Evolutionary conservation across 2,329 filamentous ascomycete species (phyloP), one percentile per base, ranked within the genome.

Genomic region (Xylariaceae sp.): DNA sequence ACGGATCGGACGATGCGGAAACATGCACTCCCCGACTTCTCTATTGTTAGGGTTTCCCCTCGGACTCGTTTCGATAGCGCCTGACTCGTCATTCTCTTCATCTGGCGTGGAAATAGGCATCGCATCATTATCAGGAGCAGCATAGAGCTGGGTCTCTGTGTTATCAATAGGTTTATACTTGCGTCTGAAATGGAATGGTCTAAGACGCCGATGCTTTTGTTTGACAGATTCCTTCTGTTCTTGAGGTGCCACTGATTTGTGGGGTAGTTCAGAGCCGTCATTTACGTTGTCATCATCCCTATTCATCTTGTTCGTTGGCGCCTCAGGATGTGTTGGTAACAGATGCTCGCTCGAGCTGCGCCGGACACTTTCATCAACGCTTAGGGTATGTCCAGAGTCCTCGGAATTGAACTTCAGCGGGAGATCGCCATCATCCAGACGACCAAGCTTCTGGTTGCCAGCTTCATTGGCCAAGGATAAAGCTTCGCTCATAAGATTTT

Each of bases 401-500:
- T 67, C 59, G 1, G 63, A 64, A 51, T 62, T 59, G 30, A 65
- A 15, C 18, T 62, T 49, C 39, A 59, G 55, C 30, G 53, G 54
- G 30, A 64, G 64, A 34, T 67, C 52, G 48, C 56, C 58, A 53
- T 69, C 67, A 39, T 69, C 66, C 8, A 60, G 52, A 64, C 71
- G 67, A 35, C 45, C 58, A 42, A 51, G 53, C 55, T 72, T 69
- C 13, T 74, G 68, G 37, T 75, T 73, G 3, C 75, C 71, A 9
- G 72, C 74, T 54, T 77, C 72, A 15, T 75, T 72, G 9, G 77
- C 78, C 48, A 81, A 68, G 1, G 72, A 68, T 7, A 81, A 64
- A 9, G 78, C 78, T 66, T 82, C 78, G 37, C 71, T 74, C 4
- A 82, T 66, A 15, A 82, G 73, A 23, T 74, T 71, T 60, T 82